Percentiles rank a stretch among this genome's conserved stretches.
Evolutionary conservation across 805 yeast species (phyloP).

Genomic region (Sugiyamaella marilandica): DNA sequence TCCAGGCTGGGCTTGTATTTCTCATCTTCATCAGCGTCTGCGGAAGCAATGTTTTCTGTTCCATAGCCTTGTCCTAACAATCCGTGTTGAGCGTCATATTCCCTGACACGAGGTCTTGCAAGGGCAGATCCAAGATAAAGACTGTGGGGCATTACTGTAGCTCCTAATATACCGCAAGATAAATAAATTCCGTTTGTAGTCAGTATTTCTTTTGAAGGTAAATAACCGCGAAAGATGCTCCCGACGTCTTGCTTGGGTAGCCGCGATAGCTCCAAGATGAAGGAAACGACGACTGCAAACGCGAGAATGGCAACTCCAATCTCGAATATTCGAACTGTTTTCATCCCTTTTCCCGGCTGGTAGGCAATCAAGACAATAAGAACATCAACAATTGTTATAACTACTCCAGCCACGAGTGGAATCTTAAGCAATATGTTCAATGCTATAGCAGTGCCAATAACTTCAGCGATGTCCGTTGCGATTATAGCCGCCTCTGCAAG

Average conservation of each 20-base stretch:
- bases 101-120: slow-evolving; percentile 79
- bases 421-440: slow-evolving; percentile 74
- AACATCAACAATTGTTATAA: slow-evolving; percentile 82
- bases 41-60: not conserved
- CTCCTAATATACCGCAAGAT: slow-evolving; percentile 83
- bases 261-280: slow-evolving; percentile 68
- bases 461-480: slow-evolving; percentile 96
- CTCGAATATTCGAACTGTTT: slow-evolving; percentile 74
- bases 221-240: slow-evolving; percentile 66
- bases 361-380: slow-evolving; percentile 82
- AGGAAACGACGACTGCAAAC: slow-evolving; percentile 78
- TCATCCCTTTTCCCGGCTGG: slow-evolving; percentile 77
- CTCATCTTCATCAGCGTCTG: slow-evolving; percentile 39
- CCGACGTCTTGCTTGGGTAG: slow-evolving; percentile 51
- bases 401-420: slow-evolving; percentile 79
- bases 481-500: slow-evolving; percentile 88
- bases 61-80: slow-evolving; percentile 20
- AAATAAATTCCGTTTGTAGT: slow-evolving; percentile 67
- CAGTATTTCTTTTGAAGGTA: slow-evolving; percentile 47
- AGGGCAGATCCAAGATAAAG: slow-evolving; percentile 83
- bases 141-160: slow-evolving; percentile 95
- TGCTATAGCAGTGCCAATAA: slow-evolving; percentile 95
- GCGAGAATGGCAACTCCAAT: slow-evolving; percentile 74
- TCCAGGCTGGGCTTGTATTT: slow-evolving; percentile 62
- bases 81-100: slow-evolving; percentile 68